Conservation (phyloP, 2,329 filamentous ascomycete species). For the Fusarium subtropicale region DNA sequence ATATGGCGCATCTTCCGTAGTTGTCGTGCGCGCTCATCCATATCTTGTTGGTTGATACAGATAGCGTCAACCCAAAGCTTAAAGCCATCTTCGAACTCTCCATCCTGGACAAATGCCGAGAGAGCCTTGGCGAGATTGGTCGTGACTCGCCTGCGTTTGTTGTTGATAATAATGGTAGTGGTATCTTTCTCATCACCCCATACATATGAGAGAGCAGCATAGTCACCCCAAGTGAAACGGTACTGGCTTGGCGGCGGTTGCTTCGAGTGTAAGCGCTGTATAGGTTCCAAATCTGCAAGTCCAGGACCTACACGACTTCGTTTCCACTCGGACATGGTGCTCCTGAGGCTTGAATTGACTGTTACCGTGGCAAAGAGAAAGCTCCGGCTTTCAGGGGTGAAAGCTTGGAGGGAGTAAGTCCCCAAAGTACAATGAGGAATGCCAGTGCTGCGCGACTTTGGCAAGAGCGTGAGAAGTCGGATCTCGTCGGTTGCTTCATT, state of each 20-base stretch:
- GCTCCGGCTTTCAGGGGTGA: neutral
- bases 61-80: neutral
- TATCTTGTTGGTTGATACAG: neutral
- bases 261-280: neutral
- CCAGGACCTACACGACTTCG: neutral
- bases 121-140: neutral
- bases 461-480: neutral
- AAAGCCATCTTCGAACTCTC: neutral
- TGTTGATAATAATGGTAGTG: neutral
- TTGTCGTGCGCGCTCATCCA: neutral
- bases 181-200: neutral
- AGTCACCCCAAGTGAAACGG: neutral
- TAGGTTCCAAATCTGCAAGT: neutral
- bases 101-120: neutral
- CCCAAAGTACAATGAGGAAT: neutral
- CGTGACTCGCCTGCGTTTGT: neutral
- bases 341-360: neutral
- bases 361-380: neutral
- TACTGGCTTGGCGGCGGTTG: neutral
- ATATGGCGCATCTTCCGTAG: neutral
- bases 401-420: neutral
- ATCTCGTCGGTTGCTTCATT: neutral
- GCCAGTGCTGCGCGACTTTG: neutral
- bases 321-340: neutral
- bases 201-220: neutral